Evolutionary conservation across 768 basidiomycete species (phyloP), one percentile per base, ranked within the genome.

Genomic region (Lepiota venenata): DNA sequence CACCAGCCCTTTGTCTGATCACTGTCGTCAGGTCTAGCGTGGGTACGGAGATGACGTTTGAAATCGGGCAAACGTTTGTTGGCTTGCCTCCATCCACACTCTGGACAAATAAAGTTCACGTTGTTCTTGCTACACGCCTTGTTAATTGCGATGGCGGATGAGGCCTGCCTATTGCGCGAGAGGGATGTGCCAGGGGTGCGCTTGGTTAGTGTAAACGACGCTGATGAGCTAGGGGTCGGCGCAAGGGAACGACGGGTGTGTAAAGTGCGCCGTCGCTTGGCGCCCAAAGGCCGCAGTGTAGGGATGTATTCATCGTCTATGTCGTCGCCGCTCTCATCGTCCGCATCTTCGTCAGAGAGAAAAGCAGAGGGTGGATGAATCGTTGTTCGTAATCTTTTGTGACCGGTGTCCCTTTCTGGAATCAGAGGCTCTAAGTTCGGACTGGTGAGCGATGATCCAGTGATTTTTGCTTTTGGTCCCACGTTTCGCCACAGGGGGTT

Each of bases 21-120:
- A 40, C 74, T 69, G 18, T 72, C 68, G 21, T 66, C 66, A 42
- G 79, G 69, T 18, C 80, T 79, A 54, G 75, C 71, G 60, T 84
- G 84, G 2, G 82, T 82, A 41, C 66, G 71, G 40, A 85, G 62
- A 62, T 86, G 84, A 20, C 84, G 77, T 63, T 76, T 77, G 63
- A 81, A 79, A 60, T 86, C 84, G 9, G 83, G 81, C 27, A 76
- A 63, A 21, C 84, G 80, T 38, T 69, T 68, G 66, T 80, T 82
- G 36, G 58, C 63, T 59, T 79, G 79, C 29, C 72, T 66, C 73
- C 74, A 78, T 43, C 65, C 65, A 63, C 81, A 82, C 46, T 69
- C 69, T 2, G 76, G 76, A 61, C 82, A 83, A 3, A 68, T 54
- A 64, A 74, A 67, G 63, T 72, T 63, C 57, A 62, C 29, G 15